A percentile compares a stretch with the other conserved stretches of the same genome.
Conservation (phyloP, 2,329 filamentous ascomycete genomes). For the Fusarium keratoplasticum region DNA sequence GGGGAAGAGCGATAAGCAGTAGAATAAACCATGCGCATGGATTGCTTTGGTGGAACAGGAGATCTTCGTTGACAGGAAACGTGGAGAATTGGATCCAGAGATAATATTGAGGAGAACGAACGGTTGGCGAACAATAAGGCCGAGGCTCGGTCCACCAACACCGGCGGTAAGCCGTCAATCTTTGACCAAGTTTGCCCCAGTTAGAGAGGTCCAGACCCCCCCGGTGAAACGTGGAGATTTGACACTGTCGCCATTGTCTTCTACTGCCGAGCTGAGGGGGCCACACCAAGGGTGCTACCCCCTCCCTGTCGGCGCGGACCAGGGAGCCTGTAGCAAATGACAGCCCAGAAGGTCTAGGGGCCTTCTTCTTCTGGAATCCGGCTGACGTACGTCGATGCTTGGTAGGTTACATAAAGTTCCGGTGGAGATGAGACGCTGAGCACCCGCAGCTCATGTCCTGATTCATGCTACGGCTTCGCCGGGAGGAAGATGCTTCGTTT, state of each 20-base stretch:
- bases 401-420: background rate
- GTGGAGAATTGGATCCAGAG: constrained; percentile 7
- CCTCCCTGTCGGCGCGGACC: background rate
- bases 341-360: background rate
- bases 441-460: background rate
- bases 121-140: constrained; percentile 14
- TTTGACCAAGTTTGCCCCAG: too few species aligned
- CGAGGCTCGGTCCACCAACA: constrained; percentile 14
- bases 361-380: background rate
- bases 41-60: constrained; percentile 10
- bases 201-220: too few species aligned
- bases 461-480: background rate
- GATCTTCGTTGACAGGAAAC: background rate
- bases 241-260: background rate
- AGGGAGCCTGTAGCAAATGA: background rate
- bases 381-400: constrained; percentile 1
- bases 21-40: constrained; percentile 19
- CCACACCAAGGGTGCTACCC: background rate
- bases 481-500: background rate
- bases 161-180: background rate
- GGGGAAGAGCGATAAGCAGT: constrained; percentile 10
- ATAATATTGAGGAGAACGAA: constrained; percentile 6
- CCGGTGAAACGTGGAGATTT: background rate
- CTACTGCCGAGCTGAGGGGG: background rate
- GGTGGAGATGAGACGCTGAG: background rate